Conservation (phyloP, 225 moss, liverwort and hornwort genomes). For the Bryum argenteum region DNA sequence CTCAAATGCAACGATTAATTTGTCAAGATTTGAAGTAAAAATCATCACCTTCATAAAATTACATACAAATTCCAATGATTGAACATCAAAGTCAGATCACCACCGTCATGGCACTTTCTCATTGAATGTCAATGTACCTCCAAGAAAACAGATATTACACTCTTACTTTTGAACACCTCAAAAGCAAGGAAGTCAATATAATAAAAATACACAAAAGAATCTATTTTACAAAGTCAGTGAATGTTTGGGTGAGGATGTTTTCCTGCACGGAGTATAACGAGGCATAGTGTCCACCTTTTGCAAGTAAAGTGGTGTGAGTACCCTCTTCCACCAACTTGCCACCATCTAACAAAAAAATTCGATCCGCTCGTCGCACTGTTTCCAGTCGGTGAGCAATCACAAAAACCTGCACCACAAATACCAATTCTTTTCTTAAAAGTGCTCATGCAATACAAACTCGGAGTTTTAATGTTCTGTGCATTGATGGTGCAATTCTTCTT, state of each 20-base stretch:
- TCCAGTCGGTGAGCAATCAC: constrained; percentile 96
- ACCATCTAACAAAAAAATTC: constrained; percentile 83
- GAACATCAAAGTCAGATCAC: too few relatives aligned
- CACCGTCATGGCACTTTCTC: too few relatives aligned
- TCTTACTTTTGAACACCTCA: not conserved
- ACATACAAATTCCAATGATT: too few relatives aligned
- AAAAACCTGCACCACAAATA: constrained; percentile 61
- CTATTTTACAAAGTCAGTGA: constrained; percentile 32
- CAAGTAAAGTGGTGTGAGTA: constrained; percentile 74
- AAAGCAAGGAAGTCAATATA: not conserved
- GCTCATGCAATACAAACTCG: too few relatives aligned
- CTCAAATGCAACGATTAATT: too few relatives aligned
- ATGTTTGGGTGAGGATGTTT: constrained; percentile 20
- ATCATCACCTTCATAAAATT: too few relatives aligned
- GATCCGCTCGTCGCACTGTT: constrained; percentile 88
- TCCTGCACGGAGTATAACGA: constrained; percentile 66
- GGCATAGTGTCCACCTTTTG: constrained; percentile 88
- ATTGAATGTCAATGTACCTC: not conserved
- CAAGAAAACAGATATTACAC: not conserved
- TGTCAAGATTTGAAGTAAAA: too few relatives aligned
- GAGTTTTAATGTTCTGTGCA: too few relatives aligned
- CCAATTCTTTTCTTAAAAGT: too few relatives aligned
- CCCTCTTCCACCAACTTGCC: constrained; percentile 90
- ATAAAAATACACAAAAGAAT: constrained; percentile 1
- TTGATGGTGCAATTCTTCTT: too few relatives aligned